These are phyloP conservation scores for Talaromyces sp. DNA, from an alignment of 2,329 filamentous ascomycete species.

Conservation along the genomic window DNA sequence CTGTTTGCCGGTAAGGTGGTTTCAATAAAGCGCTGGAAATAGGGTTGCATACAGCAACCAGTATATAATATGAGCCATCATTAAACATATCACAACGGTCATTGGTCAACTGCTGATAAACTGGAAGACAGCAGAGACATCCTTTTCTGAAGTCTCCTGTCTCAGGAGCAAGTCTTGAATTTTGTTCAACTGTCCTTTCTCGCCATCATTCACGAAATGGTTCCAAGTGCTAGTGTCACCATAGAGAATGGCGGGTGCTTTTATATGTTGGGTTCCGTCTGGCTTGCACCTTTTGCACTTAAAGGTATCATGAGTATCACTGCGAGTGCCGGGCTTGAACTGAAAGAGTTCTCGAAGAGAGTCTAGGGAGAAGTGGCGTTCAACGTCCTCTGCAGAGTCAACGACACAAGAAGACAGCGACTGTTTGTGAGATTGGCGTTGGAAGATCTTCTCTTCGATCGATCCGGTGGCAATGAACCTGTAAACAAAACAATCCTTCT, in stretches of 20 bases:
- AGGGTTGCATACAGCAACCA: background rate
- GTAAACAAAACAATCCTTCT: constrained; percentile 99
- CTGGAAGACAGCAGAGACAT: constrained; percentile 94
- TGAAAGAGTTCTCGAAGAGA: constrained; percentile 90
- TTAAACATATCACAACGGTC: background rate
- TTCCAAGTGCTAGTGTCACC: constrained; percentile 99
- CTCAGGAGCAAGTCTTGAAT: constrained; percentile 90
- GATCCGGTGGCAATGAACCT: constrained; percentile 98
- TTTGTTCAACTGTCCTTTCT: constrained; percentile 59
- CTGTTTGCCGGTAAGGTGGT: background rate
- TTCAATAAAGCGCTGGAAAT: background rate
- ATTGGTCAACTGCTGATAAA: constrained; percentile 78
- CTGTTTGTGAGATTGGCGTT: constrained; percentile 97
- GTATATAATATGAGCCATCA: background rate
- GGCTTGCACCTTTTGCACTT: constrained; percentile 93
- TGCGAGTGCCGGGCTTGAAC: constrained; percentile 76
- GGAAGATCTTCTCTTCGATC: constrained; percentile 99
- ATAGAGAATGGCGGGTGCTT: constrained; percentile 91
- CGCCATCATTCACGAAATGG: constrained; percentile 78
- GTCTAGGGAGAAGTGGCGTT: constrained; percentile 91
- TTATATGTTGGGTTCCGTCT: constrained; percentile 80
- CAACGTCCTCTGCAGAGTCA: constrained; percentile 92
- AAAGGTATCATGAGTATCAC: constrained; percentile 97
- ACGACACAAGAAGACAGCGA: constrained; percentile 94
- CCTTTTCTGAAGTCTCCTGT: constrained; percentile 72